Percentiles rank a stretch among this genome's conserved stretches.
These are phyloP conservation scores for Ganoderma leucocontextum DNA, from an alignment of 1,284 basidiomycete species.

Conservation along the genomic window DNA sequence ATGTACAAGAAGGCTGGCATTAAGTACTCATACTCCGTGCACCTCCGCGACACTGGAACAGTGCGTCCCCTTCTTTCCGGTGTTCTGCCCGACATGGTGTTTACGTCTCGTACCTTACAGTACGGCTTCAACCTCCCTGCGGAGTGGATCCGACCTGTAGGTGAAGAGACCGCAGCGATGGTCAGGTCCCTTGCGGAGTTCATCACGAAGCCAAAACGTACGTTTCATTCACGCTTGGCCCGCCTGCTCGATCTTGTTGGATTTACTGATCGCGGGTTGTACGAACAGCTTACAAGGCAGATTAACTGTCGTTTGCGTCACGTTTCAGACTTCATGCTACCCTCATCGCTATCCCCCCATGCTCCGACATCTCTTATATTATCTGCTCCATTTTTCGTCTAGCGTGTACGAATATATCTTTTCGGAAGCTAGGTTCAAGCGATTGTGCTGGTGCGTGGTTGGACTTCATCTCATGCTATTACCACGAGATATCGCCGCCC, in stretches of 20 bases:
- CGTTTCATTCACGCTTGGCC: neutral
- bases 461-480: neutral
- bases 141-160: constrained; percentile 78
- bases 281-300: neutral
- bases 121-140: constrained; percentile 85
- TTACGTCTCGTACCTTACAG: constrained; percentile 44
- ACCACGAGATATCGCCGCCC: neutral
- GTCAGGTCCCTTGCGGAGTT: constrained; percentile 75
- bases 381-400: neutral
- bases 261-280: neutral
- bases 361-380: neutral
- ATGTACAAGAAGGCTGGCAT: constrained; percentile 72
- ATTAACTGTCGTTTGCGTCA: neutral
- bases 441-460: neutral
- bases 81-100: neutral
- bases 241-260: neutral
- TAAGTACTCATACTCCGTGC: constrained; percentile 81
- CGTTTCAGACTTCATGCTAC: neutral
- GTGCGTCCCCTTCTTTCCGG: constrained; percentile 52
- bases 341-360: neutral
- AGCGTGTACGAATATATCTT: constrained; percentile 3
- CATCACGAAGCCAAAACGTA: constrained; percentile 49
- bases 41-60: constrained; percentile 85
- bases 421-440: neutral
- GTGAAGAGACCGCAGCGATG: constrained; percentile 77